phyloP scores from a whole-genome alignment of 1,284 basidiomycete species.

The Malassezia caprae region DNA sequence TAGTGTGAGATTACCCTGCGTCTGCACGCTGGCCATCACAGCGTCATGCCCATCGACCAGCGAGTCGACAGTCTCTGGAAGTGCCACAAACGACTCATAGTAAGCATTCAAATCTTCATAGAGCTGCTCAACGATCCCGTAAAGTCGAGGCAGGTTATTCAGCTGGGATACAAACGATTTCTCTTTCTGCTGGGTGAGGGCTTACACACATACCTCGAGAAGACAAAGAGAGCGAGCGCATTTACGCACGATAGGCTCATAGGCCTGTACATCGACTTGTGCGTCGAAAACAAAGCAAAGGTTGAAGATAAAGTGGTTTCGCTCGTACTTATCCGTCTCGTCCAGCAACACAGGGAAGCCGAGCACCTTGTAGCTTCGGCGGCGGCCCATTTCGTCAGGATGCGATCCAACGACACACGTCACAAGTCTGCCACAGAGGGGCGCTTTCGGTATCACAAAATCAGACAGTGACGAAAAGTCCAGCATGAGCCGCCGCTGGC shows the following conservation, averaged over 20 bases:
- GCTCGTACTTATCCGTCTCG: conserved; percentile 31
- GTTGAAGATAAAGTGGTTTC: conserved; percentile 74
- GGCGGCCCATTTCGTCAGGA: not conserved
- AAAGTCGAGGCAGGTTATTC: conserved; percentile 61
- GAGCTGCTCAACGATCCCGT: conserved; percentile 83
- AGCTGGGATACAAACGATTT: conserved; percentile 73
- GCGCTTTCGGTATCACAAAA: conserved; percentile 80
- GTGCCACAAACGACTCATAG: conserved; percentile 46
- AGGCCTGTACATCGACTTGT: conserved; percentile 78
- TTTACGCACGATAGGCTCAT: conserved; percentile 91
- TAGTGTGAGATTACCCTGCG: conserved; percentile 23
- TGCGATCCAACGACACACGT: conserved; percentile 48
- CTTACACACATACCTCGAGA: conserved; percentile 62
- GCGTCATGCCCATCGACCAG: not conserved
- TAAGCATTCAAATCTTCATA: conserved; percentile 96
- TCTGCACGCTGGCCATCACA: conserved; percentile 7
- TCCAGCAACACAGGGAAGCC: conserved; percentile 36
- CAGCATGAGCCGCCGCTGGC: conserved; percentile 47
- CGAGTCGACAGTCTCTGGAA: conserved; percentile 27
- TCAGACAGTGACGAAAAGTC: conserved; percentile 83
- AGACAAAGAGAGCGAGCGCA: conserved; percentile 73
- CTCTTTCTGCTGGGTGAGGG: conserved; percentile 60
- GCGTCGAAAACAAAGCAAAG: conserved; percentile 79
- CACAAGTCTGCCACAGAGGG: conserved; percentile 78
- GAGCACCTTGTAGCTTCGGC: conserved; percentile 36